Evolutionary conservation across 257 asterid species (phyloP).

Genomic region (Solanum medicagineum): DNA sequence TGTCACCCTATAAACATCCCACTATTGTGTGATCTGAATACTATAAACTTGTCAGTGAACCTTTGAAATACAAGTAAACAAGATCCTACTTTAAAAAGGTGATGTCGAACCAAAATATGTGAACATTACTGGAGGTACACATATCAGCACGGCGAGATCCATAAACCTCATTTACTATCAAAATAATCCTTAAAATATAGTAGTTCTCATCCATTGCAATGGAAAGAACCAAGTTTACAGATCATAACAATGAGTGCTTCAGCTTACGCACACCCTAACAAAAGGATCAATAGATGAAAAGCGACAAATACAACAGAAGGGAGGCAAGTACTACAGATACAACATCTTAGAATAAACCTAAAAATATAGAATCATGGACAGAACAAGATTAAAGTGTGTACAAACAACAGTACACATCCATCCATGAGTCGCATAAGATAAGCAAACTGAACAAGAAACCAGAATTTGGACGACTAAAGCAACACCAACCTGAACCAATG

Average conservation of each 20-base stretch:
- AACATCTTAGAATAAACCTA: not conserved
- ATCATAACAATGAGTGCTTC: not conserved
- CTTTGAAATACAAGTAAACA: not conserved
- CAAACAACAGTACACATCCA: not conserved
- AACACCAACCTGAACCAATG: constrained; percentile 64
- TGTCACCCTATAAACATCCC: not conserved
- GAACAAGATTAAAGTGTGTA: not conserved
- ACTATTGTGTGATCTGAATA: not conserved
- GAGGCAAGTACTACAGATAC: not conserved
- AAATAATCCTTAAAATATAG: not conserved
- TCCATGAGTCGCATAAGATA: not conserved
- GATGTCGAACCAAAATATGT: not conserved
- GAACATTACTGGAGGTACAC: not conserved
- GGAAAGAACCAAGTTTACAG: not conserved
- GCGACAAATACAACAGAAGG: not conserved
- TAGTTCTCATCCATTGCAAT: not conserved
- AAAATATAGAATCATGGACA: not conserved
- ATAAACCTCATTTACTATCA: not conserved
- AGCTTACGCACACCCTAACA: not conserved
- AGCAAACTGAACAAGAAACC: not conserved
- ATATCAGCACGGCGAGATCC: not conserved
- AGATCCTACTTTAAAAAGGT: not conserved
- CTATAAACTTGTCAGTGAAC: not conserved
- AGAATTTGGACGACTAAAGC: not conserved
- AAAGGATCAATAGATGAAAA: not conserved